Percentiles rank a stretch among this genome's conserved stretches.
Conservation (phyloP, 2,329 filamentous ascomycete species). For the Pyricularia sp. region DNA sequence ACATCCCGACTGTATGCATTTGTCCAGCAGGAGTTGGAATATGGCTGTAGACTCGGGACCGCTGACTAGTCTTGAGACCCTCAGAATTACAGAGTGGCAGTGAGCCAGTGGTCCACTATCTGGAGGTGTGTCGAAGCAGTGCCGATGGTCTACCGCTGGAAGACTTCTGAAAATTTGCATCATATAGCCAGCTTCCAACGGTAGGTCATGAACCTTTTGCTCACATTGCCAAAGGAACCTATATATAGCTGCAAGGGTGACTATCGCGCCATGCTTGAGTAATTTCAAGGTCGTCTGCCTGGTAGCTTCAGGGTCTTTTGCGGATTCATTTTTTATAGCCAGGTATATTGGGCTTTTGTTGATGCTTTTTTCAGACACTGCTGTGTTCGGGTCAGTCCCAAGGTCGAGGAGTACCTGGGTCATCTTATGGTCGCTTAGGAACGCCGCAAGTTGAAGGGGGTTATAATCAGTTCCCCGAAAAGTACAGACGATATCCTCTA, state of each 20-base stretch:
- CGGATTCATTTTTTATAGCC: no score
- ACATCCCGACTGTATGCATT: background rate
- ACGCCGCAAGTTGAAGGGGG: background rate
- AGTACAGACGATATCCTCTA: background rate
- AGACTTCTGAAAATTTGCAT: background rate
- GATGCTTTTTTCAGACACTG: background rate
- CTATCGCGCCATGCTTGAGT: background rate
- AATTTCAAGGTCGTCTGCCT: background rate
- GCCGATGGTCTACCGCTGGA: background rate
- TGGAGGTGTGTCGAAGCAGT: background rate
- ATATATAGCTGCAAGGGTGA: background rate
- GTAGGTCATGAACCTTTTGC: no score
- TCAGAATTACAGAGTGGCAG: background rate
- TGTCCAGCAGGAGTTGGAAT: background rate
- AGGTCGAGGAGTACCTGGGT: background rate
- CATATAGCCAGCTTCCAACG: background rate
- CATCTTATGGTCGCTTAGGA: background rate
- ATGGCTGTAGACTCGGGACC: no score
- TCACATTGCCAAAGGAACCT: no score
- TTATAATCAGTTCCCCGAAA: background rate
- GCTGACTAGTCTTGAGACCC: background rate
- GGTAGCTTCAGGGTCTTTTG: background rate
- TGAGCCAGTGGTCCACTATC: no score
- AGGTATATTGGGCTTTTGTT: background rate
- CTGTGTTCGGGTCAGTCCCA: background rate